Evolutionary conservation across 164 flowering plant species (phyloP).

Genomic region (Vitis cinerea): DNA sequence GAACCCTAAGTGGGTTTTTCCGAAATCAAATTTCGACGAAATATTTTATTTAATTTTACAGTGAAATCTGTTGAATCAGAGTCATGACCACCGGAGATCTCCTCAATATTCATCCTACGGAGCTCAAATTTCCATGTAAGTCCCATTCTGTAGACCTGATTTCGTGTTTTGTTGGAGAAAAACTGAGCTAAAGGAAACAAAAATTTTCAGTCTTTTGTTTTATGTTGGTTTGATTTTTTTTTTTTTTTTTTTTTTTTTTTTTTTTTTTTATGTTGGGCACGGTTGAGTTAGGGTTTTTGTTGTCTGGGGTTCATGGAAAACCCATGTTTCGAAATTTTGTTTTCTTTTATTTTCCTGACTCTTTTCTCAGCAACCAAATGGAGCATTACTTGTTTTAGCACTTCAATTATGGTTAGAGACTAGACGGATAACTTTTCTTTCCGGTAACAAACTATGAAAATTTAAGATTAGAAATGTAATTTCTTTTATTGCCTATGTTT

Average conservation of each 20-base stretch:
- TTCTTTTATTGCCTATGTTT: background rate
- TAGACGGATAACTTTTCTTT: background rate
- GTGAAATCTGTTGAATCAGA: background rate
- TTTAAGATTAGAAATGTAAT: background rate
- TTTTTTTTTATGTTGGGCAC: no score
- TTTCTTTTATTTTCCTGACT: no score
- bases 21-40: no score
- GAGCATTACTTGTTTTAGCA: no score
- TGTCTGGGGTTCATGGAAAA: background rate
- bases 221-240: background rate
- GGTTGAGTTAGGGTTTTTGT: background rate
- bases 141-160: background rate
- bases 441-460: background rate
- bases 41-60: no score
- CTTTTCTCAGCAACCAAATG: no score
- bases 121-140: constrained; percentile 41
- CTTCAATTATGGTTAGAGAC: no score
- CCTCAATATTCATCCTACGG: constrained; percentile 29
- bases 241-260: no score
- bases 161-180: no score
- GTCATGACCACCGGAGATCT: constrained; percentile 29
- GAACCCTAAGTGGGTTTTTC: no score
- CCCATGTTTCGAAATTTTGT: no score
- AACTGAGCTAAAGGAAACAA: no score
- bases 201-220: background rate